Conservation (phyloP, 2,329 filamentous ascomycete genomes). For the Penicillium sclerotigenum region DNA sequence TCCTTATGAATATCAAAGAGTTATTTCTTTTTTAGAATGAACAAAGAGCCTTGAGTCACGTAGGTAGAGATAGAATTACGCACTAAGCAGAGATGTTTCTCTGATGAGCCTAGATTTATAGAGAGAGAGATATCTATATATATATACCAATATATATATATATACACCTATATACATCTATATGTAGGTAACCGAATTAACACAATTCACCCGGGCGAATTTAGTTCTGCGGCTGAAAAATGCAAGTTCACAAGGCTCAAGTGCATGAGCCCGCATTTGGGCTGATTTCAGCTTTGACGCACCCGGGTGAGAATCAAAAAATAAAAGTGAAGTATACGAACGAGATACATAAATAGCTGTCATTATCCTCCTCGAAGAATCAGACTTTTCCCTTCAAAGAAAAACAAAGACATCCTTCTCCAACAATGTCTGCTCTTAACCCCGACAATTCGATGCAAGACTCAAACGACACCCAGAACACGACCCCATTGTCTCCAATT, state of each 20-base stretch:
- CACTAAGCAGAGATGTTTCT: too few relatives aligned
- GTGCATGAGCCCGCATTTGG: too few relatives aligned
- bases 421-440: not conserved
- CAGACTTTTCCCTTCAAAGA: not conserved
- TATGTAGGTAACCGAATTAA: too few relatives aligned
- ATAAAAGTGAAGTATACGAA: not conserved
- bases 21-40: not conserved
- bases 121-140: too few relatives aligned
- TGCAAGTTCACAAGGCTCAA: too few relatives aligned
- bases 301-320: not conserved
- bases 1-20: not conserved
- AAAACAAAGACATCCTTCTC: not conserved
- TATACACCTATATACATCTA: too few relatives aligned
- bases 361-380: rapidly evolving
- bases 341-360: not conserved
- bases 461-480: not conserved
- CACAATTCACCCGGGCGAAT: not conserved
- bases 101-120: too few relatives aligned
- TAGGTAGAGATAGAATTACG: too few relatives aligned
- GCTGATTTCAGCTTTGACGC: not conserved
- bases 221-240: not conserved
- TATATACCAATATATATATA: too few relatives aligned
- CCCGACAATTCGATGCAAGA: not conserved
- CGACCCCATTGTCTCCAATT: too few relatives aligned
- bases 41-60: not conserved